Conservation (phyloP, 2,329 filamentous ascomycete species). For the Massarina eburnea region DNA sequence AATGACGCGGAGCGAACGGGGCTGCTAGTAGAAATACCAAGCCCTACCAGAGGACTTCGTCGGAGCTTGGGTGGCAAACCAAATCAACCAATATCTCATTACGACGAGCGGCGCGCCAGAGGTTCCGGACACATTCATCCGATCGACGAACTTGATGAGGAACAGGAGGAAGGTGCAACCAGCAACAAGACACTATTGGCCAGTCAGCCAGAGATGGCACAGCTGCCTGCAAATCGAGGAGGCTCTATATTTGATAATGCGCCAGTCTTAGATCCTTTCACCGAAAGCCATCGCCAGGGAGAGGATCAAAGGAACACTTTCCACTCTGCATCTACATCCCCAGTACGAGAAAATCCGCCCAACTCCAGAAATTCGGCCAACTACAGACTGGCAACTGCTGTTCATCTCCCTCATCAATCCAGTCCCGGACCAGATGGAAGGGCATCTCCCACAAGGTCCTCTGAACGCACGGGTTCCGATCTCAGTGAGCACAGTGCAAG, state of each 20-base stretch:
- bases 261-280: slow-evolving; percentile 46
- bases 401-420: slow-evolving; percentile 11
- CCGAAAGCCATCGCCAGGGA: slow-evolving; percentile 39
- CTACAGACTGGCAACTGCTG: slow-evolving; percentile 17
- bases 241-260: slow-evolving; percentile 31
- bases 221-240: slow-evolving; percentile 16
- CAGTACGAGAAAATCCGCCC: slow-evolving; percentile 14
- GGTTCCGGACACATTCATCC: slow-evolving; percentile 61
- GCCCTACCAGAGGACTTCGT: slow-evolving; percentile 51
- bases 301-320: slow-evolving; percentile 23
- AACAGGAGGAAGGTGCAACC: slow-evolving; percentile 43
- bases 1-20: slow-evolving; percentile 50
- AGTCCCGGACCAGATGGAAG: slow-evolving; percentile 35
- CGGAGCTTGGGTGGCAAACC: slow-evolving; percentile 42
- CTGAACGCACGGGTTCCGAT: slow-evolving; percentile 58
- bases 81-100: slow-evolving; percentile 43
- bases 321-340: slow-evolving; percentile 23
- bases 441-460: slow-evolving; percentile 52
- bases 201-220: slow-evolving; percentile 27
- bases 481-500: slow-evolving; percentile 55
- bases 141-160: slow-evolving; percentile 64
- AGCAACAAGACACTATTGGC: slow-evolving; percentile 19
- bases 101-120: slow-evolving; percentile 53
- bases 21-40: slow-evolving; percentile 50
- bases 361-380: slow-evolving; percentile 10